Percentiles rank a stretch among this genome's conserved stretches.
Evolutionary conservation across 1,284 basidiomycete genomes (phyloP).

Genomic region (Puccinia sorghi): DNA sequence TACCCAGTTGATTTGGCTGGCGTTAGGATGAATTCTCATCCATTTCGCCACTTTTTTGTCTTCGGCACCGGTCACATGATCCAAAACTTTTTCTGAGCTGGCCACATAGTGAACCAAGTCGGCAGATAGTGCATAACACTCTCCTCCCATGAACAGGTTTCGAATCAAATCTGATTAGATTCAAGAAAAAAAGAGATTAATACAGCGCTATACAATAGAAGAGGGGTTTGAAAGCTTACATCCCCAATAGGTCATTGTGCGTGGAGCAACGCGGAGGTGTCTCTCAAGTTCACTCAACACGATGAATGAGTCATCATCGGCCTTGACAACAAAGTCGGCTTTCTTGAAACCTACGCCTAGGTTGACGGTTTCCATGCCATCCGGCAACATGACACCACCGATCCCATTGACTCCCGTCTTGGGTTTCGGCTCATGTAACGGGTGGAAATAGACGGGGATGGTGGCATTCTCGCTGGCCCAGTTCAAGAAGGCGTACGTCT

Average conservation of each 20-base stretch:
- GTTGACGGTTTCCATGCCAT: constrained; percentile 57
- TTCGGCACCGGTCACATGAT: constrained; percentile 78
- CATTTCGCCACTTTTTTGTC: constrained; percentile 91
- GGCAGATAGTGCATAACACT: constrained; percentile 87
- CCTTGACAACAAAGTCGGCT: constrained; percentile 83
- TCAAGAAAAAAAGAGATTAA: not conserved
- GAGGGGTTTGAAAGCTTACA: constrained; percentile 61
- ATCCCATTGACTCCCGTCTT: constrained; percentile 45
- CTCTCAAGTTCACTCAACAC: constrained; percentile 90
- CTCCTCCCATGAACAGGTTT: constrained; percentile 93
- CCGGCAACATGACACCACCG: constrained; percentile 33
- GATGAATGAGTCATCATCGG: constrained; percentile 90
- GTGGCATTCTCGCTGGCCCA: constrained; percentile 90
- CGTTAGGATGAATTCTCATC: constrained; percentile 84
- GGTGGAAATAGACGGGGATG: constrained; percentile 66
- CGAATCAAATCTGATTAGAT: constrained; percentile 73
- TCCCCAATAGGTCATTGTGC: constrained; percentile 83
- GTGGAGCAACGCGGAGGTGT: constrained; percentile 72
- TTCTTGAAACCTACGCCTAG: constrained; percentile 65
- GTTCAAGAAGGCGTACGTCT: constrained; percentile 66
- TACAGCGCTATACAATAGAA: constrained; percentile 7
- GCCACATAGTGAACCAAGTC: constrained; percentile 87
- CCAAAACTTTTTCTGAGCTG: constrained; percentile 69
- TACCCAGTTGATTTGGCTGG: constrained; percentile 77
- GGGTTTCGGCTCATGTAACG: constrained; percentile 51